Evolutionary conservation across 2,329 filamentous ascomycete species (phyloP), one percentile per base, ranked within the genome.

Genomic region (Daldinia sp.): DNA sequence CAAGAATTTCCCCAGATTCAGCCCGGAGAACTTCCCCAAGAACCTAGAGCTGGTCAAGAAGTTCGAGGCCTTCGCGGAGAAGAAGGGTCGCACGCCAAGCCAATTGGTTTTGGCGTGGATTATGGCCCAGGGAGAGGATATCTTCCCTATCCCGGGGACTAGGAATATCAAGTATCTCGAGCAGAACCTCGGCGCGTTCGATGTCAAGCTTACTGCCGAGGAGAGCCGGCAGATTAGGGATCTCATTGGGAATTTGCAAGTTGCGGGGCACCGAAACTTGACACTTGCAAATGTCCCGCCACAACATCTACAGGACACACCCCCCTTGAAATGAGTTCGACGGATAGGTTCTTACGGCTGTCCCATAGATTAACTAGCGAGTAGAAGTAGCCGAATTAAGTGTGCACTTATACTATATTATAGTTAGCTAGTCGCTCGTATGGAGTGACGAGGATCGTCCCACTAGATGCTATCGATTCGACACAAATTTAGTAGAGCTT

Each of bases 41-140:
- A 89, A 89, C 73, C 60, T 81, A 37, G 69, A 79, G 53, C 55
- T 78, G 23, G 74, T 73, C 15, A 65, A 78, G 33, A 70, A 73
- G n/a, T 56, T 79, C 15, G 65, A 71, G 6, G 64, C 69, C 5
- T 70, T 78, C 30, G 74, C 76, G 1, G 73, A 74, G 55, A 68
- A 77, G 62, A 77, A 78, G 60, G 80, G 80, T 0, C 80, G 78
- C 63, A 87, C 85, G 0, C 74, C 83, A 1, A 81, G 81, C 3
- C 86, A 89, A 77, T 77, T 89, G 28, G 83, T 84, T 1, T 72
- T 90, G 9, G 85, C 84, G 1, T 90, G 87, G 87, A 78, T 87
- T 6, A 72, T 82, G 60, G 78, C 81, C 6, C 83, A 85, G 61
- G 86, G 84, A 4, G 78, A 81, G 5, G 80, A 78, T 37, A 78